Percentiles rank a stretch among this genome's conserved stretches.
Conservation (phyloP, 106 monocot species). For the Dioscorea dumetorum region DNA sequence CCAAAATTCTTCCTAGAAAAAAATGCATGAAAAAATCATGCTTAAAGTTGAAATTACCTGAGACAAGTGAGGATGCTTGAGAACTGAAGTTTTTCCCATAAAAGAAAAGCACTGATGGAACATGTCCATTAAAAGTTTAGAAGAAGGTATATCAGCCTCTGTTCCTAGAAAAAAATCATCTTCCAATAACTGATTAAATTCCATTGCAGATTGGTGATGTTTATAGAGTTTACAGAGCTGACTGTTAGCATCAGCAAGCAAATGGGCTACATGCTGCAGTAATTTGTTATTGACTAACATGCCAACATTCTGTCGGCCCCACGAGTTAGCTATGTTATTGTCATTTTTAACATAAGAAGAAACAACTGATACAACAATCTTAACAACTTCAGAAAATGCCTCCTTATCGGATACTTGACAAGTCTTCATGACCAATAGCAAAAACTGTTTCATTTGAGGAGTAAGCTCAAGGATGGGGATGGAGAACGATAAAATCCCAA, state of each 20-base stretch:
- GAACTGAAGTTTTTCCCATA: constrained; percentile 20
- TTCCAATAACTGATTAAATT: constrained; percentile 15
- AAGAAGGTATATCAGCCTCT: constrained; percentile 25
- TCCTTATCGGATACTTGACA: constrained; percentile 37
- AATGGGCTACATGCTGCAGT: constrained; percentile 12
- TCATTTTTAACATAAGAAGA: constrained; percentile 32
- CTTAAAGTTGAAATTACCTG: constrained; percentile 26
- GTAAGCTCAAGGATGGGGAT: constrained; percentile 39
- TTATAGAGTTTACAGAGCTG: constrained; percentile 49
- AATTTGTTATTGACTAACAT: constrained; percentile 8
- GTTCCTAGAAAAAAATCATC: constrained; percentile 14
- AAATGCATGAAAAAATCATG: too few relatives aligned
- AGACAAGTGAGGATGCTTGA: constrained; percentile 21
- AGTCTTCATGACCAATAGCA: constrained; percentile 43
- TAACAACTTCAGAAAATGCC: constrained; percentile 35
- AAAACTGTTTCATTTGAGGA: constrained; percentile 58
- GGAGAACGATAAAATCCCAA: constrained; percentile 38
- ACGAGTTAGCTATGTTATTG: constrained; percentile 4
- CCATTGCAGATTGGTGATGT: constrained; percentile 9
- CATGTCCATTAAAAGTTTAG: constrained; percentile 50
- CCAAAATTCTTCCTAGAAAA: too few relatives aligned
- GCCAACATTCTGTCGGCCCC: constrained; percentile 10
- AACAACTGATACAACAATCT: constrained; percentile 45
- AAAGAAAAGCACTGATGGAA: constrained; percentile 47
- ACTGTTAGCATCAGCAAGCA: constrained; percentile 42